Evolutionary conservation across 306 rosid species (phyloP).

Genomic region (Rubus idaeus): DNA sequence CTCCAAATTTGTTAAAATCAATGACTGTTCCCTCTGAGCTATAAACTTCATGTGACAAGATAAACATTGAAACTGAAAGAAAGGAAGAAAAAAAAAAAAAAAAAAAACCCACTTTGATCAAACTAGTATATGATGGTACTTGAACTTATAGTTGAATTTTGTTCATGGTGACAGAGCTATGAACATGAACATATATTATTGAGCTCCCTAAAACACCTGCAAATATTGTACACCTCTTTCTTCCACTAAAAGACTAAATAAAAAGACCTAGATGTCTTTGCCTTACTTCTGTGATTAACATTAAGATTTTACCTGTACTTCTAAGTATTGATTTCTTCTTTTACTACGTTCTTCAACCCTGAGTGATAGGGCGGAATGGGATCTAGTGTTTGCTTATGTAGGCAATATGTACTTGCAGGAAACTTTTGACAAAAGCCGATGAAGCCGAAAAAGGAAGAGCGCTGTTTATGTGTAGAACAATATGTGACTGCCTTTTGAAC

Average conservation of each 20-base stretch:
- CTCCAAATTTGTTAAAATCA: neutral
- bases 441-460: constrained; percentile 7
- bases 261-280: constrained; percentile 18
- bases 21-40: neutral
- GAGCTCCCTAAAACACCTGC: constrained; percentile 15
- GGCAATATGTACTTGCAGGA: constrained; percentile 31
- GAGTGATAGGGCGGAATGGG: constrained; percentile 20
- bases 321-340: constrained; percentile 29
- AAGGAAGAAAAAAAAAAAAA: neutral
- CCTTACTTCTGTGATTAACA: constrained; percentile 34
- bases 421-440: constrained; percentile 1
- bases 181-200: constrained; percentile 6
- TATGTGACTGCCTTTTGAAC: constrained; percentile 15
- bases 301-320: constrained; percentile 32
- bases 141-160: constrained; percentile 3
- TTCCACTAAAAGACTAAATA: constrained; percentile 22
- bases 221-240: constrained; percentile 1
- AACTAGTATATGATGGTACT: constrained; percentile 16
- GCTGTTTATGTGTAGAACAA: constrained; percentile 29
- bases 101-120: neutral
- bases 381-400: constrained; percentile 26
- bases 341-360: constrained; percentile 22
- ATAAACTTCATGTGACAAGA: neutral
- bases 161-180: constrained; percentile 10
- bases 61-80: neutral